Base-by-base conservation (phyloP, 345 rosid genomes). In the Orychophragmus violaceus region DNA sequence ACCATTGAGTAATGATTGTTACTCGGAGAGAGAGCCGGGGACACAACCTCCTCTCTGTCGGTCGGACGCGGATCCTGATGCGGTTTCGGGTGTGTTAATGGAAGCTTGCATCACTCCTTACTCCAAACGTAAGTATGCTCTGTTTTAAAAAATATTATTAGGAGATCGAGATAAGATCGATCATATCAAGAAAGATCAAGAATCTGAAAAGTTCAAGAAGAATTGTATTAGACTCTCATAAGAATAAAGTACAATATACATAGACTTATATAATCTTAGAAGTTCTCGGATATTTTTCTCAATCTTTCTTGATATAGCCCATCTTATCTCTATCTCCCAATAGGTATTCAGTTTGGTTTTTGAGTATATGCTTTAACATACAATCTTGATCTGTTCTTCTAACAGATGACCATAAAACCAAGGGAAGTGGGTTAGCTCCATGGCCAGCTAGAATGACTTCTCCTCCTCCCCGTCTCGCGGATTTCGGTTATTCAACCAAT, bases 371-470 rank as follows among this genome's bases (percentile, higher is more conserved):
- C 9, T 8, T 3, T 44, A 18, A 18, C 18, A 36, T 2, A 16
- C 8, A 29, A 10, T 29, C 33, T 7, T 50, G 59, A 66, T 66
- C 56, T 39, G 2, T n/a, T 14, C 14, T 29, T 72, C 76, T 24
- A 30, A 22, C 66, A 91, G 99, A 84, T 79, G 88, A 83, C 69
- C 96, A 90, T 14, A 78, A 64, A 73, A 83, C 77, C 17, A 80
- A 82, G 75, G 99, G 96, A 49, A 89, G 96, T 78, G 96, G 88
- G 25, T 83, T 94, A 83, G 91, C 95, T 64, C 96, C 99, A 37
- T 94, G 99, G 99, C 99, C 99, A 13, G 88, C 96, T 64, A 83
- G 99, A 56, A 60, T 84, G 79, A 91, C 85, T 33, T 68, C 93
- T 56, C 83, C 96, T 68, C 86, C 97, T 72, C 96, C 93, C 5